Evolutionary conservation across 78 protist genomes (phyloP), one percentile per base, ranked within the genome.

Genomic region (Speleostelium caveatum): DNA sequence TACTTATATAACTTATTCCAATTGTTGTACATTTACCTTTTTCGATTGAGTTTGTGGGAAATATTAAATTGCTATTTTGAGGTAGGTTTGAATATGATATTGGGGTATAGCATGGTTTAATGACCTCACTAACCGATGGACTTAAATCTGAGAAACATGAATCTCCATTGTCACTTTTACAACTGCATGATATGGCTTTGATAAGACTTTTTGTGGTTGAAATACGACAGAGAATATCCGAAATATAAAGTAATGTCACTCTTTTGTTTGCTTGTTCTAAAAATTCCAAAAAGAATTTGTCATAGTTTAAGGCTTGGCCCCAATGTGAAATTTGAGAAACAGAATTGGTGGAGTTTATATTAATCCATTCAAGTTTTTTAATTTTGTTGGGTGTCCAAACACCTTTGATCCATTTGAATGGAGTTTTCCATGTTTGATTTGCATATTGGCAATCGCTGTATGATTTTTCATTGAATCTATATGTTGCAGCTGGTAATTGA

Each of bases 211-310:
- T 83, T 6, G 63, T 28, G 38, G 38, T 83, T 17, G 79, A 56
- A 12, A 59, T 45, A 32, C 65, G 58, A 59, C 91, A 83, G 8
- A 83, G 30, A 7, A 83, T 6, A 24, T 83, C 80, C 4, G 79
- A 69, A 24, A 32, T 41, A 36, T 66, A 78, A 1, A 78, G 12
- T 35, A 60, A 10, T 12, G 74, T 49, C 0, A 30, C 55, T 63
- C 74, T 42, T 19, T 24, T 35, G 3, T 22, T 3, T 53, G 66
- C 21, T 6, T 65, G 68, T 3, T 1, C 3, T 2, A 39, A 30
- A 17, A 78, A 66, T 22, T 14, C 3, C 2, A 1, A 3, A 0
- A 78, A 60, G 3, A 78, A 66, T 3, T 38, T 53, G 4, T 24
- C 24, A 17, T 55, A 66, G 32, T 33, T 26, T 3, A 76, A 42